Evolutionary conservation across 176 grass and related monocot species (phyloP).

Genomic region (Alopecurus myosuroides): DNA sequence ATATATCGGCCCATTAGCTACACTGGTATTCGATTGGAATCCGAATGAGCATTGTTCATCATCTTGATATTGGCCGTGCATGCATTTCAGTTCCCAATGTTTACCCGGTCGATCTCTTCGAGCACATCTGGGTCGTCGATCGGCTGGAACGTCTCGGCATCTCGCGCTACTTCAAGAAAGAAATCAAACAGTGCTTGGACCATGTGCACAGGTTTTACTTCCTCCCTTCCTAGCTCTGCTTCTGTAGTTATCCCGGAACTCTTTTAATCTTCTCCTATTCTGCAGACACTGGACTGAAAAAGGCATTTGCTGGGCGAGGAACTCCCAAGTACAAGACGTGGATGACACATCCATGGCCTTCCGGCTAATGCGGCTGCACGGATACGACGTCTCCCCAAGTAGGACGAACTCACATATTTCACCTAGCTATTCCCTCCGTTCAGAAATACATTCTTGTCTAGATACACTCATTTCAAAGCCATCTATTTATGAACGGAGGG

Average conservation of each 20-base stretch:
- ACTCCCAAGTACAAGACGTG: constrained; percentile 61
- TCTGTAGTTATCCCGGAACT: not conserved
- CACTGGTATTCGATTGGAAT: too few relatives aligned
- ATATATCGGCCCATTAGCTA: too few relatives aligned
- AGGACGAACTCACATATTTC: not conserved
- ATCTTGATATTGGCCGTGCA: not conserved
- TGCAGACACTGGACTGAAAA: constrained; percentile 70
- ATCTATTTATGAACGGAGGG: too few relatives aligned
- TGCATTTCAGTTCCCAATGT: constrained; percentile 65
- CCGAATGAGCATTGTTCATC: not conserved
- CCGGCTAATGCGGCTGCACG: constrained; percentile 72
- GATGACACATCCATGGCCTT: constrained; percentile 94
- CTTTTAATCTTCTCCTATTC: not conserved
- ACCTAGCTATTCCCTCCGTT: too few relatives aligned
- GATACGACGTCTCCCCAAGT: constrained; percentile 75
- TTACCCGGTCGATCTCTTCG: constrained; percentile 83
- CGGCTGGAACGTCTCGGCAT: constrained; percentile 73
- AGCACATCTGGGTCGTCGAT: constrained; percentile 70
- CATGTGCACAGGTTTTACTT: constrained; percentile 69
- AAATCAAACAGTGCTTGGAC: constrained; percentile 70
- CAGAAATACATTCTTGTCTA: too few relatives aligned
- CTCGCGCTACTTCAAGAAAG: constrained; percentile 54
- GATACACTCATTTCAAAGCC: too few relatives aligned
- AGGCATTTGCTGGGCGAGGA: constrained; percentile 89
- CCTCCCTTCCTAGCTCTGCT: not conserved